phyloP scores from a whole-genome alignment of 176 grass and related monocot genomes.

The Themeda triandra region DNA sequence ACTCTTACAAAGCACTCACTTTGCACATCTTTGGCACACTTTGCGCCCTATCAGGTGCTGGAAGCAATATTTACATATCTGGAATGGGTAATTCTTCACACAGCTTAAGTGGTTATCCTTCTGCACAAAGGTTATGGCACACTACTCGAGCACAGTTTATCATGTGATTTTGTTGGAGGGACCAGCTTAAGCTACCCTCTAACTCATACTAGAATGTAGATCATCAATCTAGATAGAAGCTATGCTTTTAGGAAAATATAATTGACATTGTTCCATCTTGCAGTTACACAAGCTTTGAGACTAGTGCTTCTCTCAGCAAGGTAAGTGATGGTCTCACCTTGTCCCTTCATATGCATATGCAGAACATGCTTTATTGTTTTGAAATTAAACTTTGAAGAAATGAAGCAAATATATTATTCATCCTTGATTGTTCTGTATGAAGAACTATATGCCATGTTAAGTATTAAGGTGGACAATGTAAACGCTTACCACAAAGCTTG shows the following conservation, averaged over 20 bases:
- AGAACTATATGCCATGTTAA: not conserved
- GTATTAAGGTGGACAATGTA: not conserved
- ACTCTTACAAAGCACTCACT: conserved; percentile 57
- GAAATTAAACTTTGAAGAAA: conserved; percentile 8
- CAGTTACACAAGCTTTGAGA: conserved; percentile 40
- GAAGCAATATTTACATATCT: conserved; percentile 95
- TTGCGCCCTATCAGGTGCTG: conserved; percentile 92
- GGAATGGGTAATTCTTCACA: conserved; percentile 94
- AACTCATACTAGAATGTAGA: conserved; percentile 27
- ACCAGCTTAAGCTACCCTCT: conserved; percentile 2
- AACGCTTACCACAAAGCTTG: not conserved
- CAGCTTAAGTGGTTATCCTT: conserved; percentile 92
- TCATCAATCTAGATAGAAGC: not conserved
- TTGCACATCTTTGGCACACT: conserved; percentile 91
- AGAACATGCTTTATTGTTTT: not conserved
- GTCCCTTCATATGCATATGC: not conserved
- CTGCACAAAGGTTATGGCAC: conserved; percentile 99
- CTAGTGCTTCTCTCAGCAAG: conserved; percentile 37
- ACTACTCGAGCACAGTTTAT: conserved; percentile 71
- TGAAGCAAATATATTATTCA: not conserved
- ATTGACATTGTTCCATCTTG: conserved; percentile 24
- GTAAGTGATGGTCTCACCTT: conserved; percentile 31
- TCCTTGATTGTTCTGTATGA: not conserved
- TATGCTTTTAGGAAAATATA: conserved; percentile 16
- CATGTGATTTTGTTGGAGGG: conserved; percentile 38